Percentiles rank a stretch among this genome's conserved stretches.
Conservation (phyloP, 1,284 basidiomycete species). For the Marasmius oreades region DNA sequence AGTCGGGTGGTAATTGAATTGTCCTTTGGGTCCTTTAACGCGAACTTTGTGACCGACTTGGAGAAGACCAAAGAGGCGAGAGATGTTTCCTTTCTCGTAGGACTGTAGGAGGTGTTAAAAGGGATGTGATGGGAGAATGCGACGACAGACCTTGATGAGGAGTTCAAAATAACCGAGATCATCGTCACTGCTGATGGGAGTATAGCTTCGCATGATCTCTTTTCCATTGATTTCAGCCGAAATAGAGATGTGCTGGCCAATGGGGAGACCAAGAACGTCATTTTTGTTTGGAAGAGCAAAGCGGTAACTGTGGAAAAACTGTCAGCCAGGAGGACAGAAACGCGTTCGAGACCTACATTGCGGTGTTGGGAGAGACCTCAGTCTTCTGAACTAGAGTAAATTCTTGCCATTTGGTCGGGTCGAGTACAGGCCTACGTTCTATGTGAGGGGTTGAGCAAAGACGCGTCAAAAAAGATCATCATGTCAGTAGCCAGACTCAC, state of each 20-base stretch:
- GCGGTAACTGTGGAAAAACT: constrained; percentile 66
- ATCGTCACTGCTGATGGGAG: constrained; percentile 91
- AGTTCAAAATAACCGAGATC: constrained; percentile 94
- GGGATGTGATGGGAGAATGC: neutral
- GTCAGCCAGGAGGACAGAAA: constrained; percentile 3
- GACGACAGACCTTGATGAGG: constrained; percentile 78
- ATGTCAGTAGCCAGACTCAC: constrained; percentile 21
- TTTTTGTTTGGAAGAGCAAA: constrained; percentile 75
- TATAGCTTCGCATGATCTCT: constrained; percentile 88
- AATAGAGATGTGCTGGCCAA: constrained; percentile 95
- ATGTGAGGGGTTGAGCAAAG: constrained; percentile 9
- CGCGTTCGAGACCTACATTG: constrained; percentile 56
- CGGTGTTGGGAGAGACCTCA: constrained; percentile 91
- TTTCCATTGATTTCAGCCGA: constrained; percentile 91
- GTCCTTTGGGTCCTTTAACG: constrained; percentile 95
- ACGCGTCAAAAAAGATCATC: constrained; percentile 1
- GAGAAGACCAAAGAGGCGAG: constrained; percentile 75
- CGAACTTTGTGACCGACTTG: constrained; percentile 84
- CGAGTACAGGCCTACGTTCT: constrained; percentile 67
- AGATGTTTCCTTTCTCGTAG: constrained; percentile 97
- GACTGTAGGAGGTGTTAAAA: constrained; percentile 45
- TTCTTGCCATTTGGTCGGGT: constrained; percentile 75
- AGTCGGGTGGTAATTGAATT: constrained; percentile 77
- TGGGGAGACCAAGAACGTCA: constrained; percentile 87
- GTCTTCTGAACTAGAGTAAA: constrained; percentile 84